Conservation (phyloP, 257 asterid genomes). For the Ajuga chamaepitys region DNA sequence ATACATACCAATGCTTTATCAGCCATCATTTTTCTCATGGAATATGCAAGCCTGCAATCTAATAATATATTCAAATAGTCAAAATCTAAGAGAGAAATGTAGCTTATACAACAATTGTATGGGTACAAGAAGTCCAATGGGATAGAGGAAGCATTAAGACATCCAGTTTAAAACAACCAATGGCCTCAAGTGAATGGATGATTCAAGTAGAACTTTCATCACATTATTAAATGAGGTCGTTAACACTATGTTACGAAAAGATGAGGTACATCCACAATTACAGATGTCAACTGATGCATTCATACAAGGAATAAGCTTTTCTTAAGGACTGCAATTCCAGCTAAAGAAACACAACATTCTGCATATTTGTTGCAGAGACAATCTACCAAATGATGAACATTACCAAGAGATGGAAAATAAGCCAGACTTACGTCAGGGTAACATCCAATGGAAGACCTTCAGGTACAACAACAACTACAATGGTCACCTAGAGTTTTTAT, state of each 20-base stretch:
- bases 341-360: neutral
- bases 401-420: neutral
- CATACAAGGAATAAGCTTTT: neutral
- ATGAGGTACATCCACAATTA: neutral
- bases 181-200: neutral
- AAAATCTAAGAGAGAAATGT: neutral
- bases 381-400: slow-evolving; percentile 1
- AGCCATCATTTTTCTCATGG: slow-evolving; percentile 99
- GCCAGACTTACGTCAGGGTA: slow-evolving; percentile 71
- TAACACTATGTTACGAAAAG: neutral
- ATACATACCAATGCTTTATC: slow-evolving; percentile 91
- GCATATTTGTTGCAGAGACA: slow-evolving; percentile 1
- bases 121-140: neutral
- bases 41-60: slow-evolving; percentile 86
- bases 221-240: neutral
- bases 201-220: neutral
- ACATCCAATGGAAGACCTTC: slow-evolving; percentile 99
- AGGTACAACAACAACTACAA: slow-evolving; percentile 96
- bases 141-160: slow-evolving; percentile 1
- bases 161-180: neutral
- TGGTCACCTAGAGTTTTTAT: slow-evolving; percentile 58
- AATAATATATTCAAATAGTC: neutral
- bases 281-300: neutral
- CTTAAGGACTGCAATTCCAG: neutral
- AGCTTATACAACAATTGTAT: neutral